Evolutionary conservation across 164 flowering plant genomes (phyloP).

Genomic region (Kalanchoe fedtschenkoi): DNA sequence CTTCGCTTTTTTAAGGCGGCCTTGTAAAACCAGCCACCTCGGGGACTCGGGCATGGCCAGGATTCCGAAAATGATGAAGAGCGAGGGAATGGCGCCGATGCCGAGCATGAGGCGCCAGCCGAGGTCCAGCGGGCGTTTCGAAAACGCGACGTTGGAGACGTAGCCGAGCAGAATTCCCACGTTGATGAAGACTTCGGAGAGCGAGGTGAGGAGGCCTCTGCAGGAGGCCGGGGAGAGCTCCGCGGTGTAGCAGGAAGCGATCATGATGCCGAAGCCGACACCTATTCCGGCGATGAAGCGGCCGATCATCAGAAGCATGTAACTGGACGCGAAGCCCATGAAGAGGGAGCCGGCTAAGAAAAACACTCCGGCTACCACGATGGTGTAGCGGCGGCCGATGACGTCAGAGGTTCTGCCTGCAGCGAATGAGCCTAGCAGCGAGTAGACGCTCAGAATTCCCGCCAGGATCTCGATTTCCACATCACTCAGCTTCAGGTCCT

Average conservation of each 20-base stretch:
- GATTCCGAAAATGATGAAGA: conserved; percentile 21
- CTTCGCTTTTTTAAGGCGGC: conserved; percentile 27
- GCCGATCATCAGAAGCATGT: too few relatives aligned
- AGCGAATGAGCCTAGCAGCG: too few relatives aligned
- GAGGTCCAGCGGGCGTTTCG: conserved; percentile 19
- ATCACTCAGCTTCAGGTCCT: conserved; percentile 24
- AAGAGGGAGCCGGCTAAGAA: too few relatives aligned
- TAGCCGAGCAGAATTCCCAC: conserved; percentile 38
- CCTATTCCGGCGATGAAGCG: conserved; percentile 31
- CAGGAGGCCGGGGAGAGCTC: conserved; percentile 27
- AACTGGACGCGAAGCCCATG: too few relatives aligned
- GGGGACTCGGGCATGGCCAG: conserved; percentile 40
- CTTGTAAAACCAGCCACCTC: conserved; percentile 34
- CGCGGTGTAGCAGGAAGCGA: conserved; percentile 30
- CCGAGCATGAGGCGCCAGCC: conserved; percentile 36
- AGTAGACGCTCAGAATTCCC: conserved; percentile 23
- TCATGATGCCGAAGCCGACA: conserved; percentile 32
- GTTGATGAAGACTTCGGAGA: conserved; percentile 32
- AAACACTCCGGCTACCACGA: too few relatives aligned
- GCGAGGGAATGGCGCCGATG: conserved; percentile 28
- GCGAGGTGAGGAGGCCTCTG: conserved; percentile 34
- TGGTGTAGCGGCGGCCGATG: too few relatives aligned
- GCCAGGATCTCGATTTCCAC: conserved; percentile 29
- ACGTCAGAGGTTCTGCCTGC: too few relatives aligned
- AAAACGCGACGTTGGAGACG: conserved; percentile 27